Evolutionary conservation across 169 alveolate genomes (phyloP).

Genomic region (Eimeria sp.): DNA sequence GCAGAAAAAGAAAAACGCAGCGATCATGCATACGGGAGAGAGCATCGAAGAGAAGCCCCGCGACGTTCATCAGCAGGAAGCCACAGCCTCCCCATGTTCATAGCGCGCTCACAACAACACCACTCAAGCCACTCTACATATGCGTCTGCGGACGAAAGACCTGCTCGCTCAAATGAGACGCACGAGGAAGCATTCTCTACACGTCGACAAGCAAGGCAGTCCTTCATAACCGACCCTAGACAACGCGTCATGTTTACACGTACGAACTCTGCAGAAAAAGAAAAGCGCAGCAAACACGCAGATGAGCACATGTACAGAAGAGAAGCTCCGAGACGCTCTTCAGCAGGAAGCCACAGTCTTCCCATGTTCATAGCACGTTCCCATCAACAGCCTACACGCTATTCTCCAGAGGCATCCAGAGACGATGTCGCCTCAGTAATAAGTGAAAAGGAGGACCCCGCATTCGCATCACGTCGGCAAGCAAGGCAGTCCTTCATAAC

Average conservation of each 20-base stretch:
- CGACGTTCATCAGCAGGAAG: conserved; percentile 43
- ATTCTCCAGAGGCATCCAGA: neutral
- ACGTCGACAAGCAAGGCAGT: conserved; percentile 33
- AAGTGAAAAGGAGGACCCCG: no score
- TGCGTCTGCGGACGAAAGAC: neutral
- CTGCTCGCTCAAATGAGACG: neutral
- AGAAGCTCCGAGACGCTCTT: conserved; percentile 5
- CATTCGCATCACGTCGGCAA: no score
- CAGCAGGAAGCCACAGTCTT: conserved; percentile 45
- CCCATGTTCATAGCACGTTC: conserved; percentile 32
- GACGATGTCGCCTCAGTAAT: neutral
- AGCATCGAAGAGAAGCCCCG: neutral
- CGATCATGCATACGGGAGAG: neutral
- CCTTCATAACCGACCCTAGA: conserved; percentile 10
- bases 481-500: conserved; percentile 6
- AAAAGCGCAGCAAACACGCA: neutral
- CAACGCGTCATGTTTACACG: conserved; percentile 23
- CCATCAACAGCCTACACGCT: neutral
- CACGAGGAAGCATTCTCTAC: neutral
- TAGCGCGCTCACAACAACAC: conserved; percentile 15
- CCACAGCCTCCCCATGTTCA: conserved; percentile 43
- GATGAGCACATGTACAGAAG: neutral
- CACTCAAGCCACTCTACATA: neutral
- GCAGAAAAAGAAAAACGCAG: conserved; percentile 13
- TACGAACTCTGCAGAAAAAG: neutral